These are phyloP conservation scores for Cardiospermum halicacabum DNA, from an alignment of 345 rosid genomes.

Conservation along the genomic window DNA sequence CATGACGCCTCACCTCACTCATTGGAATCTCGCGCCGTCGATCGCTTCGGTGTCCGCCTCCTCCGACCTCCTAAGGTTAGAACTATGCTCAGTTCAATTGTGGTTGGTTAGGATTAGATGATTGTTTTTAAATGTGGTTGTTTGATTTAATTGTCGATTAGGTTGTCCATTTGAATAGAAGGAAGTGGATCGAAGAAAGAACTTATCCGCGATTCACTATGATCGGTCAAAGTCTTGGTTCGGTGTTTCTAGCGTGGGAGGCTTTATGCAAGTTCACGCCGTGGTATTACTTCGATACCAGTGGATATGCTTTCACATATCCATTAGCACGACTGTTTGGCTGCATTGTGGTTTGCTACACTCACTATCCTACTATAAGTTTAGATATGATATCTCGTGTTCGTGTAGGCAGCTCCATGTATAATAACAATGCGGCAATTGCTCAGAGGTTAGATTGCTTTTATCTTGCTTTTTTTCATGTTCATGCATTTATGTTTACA, in stretches of 20 bases:
- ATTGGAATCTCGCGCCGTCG: conserved; percentile 57
- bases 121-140: neutral
- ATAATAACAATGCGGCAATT: conserved; percentile 68
- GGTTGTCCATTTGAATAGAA: conserved; percentile 71
- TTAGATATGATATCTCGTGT: conserved; percentile 91
- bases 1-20: conserved; percentile 59
- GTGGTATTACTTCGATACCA: conserved; percentile 60
- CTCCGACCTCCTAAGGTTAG: conserved; percentile 72
- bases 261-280: conserved; percentile 81
- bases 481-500: neutral
- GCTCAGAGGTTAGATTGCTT: conserved; percentile 53
- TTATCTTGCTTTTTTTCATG: neutral
- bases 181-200: conserved; percentile 84
- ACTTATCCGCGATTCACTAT: conserved; percentile 86
- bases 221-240: conserved; percentile 97
- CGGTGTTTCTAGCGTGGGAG: conserved; percentile 85
- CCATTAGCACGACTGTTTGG: conserved; percentile 91
- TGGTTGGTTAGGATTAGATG: no score
- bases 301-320: conserved; percentile 93
- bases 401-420: conserved; percentile 59
- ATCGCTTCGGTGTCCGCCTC: conserved; percentile 81
- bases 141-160: conserved; percentile 17
- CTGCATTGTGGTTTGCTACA: conserved; percentile 87
- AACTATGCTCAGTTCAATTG: no score
- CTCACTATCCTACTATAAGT: conserved; percentile 95